Evolutionary conservation across 2,329 filamentous ascomycete genomes (phyloP).

Genomic region (Botrytis medusae): DNA sequence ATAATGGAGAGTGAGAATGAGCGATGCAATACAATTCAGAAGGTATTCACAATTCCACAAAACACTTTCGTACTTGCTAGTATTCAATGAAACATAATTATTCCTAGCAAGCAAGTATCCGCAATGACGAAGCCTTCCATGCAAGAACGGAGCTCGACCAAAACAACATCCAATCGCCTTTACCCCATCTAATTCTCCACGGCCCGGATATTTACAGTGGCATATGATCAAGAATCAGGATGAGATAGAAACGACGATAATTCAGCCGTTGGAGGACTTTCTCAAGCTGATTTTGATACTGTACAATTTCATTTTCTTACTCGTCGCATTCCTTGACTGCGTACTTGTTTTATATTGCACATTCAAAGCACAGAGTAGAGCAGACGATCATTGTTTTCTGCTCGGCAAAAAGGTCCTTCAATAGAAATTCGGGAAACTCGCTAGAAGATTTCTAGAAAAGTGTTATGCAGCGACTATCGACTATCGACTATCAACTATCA

Average conservation of each 20-base stretch:
- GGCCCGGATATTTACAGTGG: slow-evolving; percentile 8
- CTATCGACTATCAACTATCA: background rate
- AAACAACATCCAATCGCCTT: background rate
- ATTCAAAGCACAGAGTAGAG: background rate
- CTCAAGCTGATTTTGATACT: background rate
- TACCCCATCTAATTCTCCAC: background rate
- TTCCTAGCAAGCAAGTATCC: background rate
- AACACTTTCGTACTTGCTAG: background rate
- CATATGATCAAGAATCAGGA: background rate
- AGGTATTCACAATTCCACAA: background rate
- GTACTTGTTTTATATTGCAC: background rate
- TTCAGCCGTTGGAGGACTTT: background rate
- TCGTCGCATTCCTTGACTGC: background rate
- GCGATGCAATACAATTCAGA: background rate
- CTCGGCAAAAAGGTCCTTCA: background rate
- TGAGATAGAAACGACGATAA: background rate
- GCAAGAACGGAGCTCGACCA: background rate
- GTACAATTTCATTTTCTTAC: background rate
- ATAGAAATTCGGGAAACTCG: background rate
- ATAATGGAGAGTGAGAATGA: background rate
- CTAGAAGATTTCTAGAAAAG: slow-evolving; percentile 7
- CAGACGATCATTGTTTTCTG: background rate
- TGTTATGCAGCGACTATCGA: background rate
- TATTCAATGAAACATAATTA: background rate
- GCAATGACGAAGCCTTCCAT: background rate